These are phyloP conservation scores for Cryptosporidium muris DNA, from an alignment of 169 alveolate genomes.

Conservation along the genomic window DNA sequence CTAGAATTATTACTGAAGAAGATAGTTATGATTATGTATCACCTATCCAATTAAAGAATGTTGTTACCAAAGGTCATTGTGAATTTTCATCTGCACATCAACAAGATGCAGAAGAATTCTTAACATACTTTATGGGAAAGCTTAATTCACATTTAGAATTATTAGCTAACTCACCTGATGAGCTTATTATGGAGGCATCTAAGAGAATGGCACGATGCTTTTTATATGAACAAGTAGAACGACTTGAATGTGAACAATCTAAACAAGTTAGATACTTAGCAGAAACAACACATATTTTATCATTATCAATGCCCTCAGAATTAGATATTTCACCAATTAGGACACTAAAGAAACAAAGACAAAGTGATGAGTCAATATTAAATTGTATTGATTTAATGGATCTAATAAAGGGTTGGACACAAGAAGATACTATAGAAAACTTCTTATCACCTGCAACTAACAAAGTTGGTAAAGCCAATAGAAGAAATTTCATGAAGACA, in stretches of 20 bases:
- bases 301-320: slow-evolving; percentile 23
- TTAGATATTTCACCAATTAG: not conserved
- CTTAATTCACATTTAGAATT: slow-evolving; percentile 1
- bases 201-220: not conserved
- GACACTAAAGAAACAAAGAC: slow-evolving; percentile 14
- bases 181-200: not conserved
- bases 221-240: slow-evolving; percentile 11
- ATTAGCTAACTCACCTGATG: not conserved
- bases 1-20: not conserved
- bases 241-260: slow-evolving; percentile 61
- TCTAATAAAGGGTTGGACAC: slow-evolving; percentile 19
- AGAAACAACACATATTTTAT: slow-evolving; percentile 1
- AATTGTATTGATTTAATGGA: not conserved
- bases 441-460: slow-evolving; percentile 37
- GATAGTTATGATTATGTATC: slow-evolving; percentile 3
- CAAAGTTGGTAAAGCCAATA: slow-evolving; percentile 22
- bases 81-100: slow-evolving; percentile 78
- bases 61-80: slow-evolving; percentile 70
- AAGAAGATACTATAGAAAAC: slow-evolving; percentile 26
- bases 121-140: slow-evolving; percentile 23
- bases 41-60: slow-evolving; percentile 12
- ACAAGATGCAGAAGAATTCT: slow-evolving; percentile 80
- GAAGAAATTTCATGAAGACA: slow-evolving; percentile 12
- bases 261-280: not conserved
- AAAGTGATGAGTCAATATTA: not conserved